Percentiles rank a stretch among this genome's conserved stretches.
These are phyloP conservation scores for Penicillium fuscoglaucum DNA, from an alignment of 2,329 filamentous ascomycete species.

Conservation along the genomic window DNA sequence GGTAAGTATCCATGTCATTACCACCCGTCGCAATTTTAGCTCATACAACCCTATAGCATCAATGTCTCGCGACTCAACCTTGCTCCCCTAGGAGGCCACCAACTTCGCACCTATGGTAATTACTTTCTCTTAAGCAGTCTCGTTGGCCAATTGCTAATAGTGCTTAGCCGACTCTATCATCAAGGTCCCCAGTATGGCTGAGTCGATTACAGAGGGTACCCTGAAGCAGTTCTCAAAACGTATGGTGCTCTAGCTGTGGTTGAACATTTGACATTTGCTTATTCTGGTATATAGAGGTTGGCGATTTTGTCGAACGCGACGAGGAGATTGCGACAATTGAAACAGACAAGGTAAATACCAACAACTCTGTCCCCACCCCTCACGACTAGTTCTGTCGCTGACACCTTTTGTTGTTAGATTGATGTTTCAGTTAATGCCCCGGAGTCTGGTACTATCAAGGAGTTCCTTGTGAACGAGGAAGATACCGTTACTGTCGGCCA, in stretches of 20 bases:
- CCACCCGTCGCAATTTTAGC: constrained; percentile 8
- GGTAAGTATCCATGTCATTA: constrained; percentile 23
- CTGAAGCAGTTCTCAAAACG: constrained; percentile 91
- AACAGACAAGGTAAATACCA: constrained; percentile 81
- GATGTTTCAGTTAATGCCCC: constrained; percentile 96
- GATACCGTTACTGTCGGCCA: constrained; percentile 95
- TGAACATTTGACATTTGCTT: constrained; percentile 26
- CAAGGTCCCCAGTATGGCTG: constrained; percentile 97
- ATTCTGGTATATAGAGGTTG: constrained; percentile 61
- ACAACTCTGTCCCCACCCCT: background rate
- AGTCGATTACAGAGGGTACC: constrained; percentile 97
- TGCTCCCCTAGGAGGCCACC: constrained; percentile 30
- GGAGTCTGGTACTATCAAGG: constrained; percentile 84
- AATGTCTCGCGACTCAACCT: constrained; percentile 29
- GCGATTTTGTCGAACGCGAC: constrained; percentile 91
- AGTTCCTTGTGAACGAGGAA: constrained; percentile 87
- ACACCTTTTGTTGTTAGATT: constrained; percentile 60
- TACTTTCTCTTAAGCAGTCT: background rate
- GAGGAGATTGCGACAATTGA: constrained; percentile 99
- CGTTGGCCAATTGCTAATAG: constrained; percentile 1
- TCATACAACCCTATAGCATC: constrained; percentile 17
- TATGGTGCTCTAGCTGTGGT: constrained; percentile 29
- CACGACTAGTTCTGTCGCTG: background rate
- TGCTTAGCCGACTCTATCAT: constrained; percentile 72
- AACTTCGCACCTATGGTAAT: constrained; percentile 42